Percentiles rank a stretch among this genome's conserved stretches.
Conservation (phyloP, 2,329 filamentous ascomycete species). For the Pseudocercospora fijiensis region DNA sequence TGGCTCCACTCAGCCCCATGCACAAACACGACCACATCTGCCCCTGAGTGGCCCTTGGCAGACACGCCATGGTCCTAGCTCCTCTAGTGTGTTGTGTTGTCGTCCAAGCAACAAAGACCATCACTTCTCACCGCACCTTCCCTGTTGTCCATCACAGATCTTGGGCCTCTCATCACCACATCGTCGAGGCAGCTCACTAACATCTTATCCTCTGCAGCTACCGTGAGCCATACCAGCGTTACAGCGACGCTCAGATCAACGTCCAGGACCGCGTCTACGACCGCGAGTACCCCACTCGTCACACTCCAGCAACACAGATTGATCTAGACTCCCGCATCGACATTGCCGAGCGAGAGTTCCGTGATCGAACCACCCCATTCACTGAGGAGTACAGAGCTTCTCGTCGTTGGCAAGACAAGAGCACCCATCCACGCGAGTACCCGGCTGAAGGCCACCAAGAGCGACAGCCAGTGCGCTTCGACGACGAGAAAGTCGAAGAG, state of each 20-base stretch:
- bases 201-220: slow-evolving; percentile 47
- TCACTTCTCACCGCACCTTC: slow-evolving; percentile 29
- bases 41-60: slow-evolving; percentile 35
- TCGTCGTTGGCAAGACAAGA: slow-evolving; percentile 42
- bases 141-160: slow-evolving; percentile 27
- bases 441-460: slow-evolving; percentile 42
- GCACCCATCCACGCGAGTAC: slow-evolving; percentile 41
- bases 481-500: slow-evolving; percentile 51
- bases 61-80: slow-evolving; percentile 35
- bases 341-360: slow-evolving; percentile 51
- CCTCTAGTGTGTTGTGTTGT: slow-evolving; percentile 37
- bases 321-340: slow-evolving; percentile 60
- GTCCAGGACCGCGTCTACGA: slow-evolving; percentile 55
- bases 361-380: slow-evolving; percentile 41
- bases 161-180: slow-evolving; percentile 18
- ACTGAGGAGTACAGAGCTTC: slow-evolving; percentile 42
- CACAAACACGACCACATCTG: slow-evolving; percentile 8
- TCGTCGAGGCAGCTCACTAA: slow-evolving; percentile 28
- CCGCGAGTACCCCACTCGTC: slow-evolving; percentile 48
- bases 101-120: slow-evolving; percentile 33
- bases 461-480: slow-evolving; percentile 38
- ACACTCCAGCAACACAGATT: slow-evolving; percentile 50
- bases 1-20: slow-evolving; percentile 15
- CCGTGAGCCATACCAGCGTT: slow-evolving; percentile 56
- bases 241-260: slow-evolving; percentile 66